Evolutionary conservation across 768 basidiomycete genomes (phyloP).

Genomic region (Rhodosporidiobolus odoratus): DNA sequence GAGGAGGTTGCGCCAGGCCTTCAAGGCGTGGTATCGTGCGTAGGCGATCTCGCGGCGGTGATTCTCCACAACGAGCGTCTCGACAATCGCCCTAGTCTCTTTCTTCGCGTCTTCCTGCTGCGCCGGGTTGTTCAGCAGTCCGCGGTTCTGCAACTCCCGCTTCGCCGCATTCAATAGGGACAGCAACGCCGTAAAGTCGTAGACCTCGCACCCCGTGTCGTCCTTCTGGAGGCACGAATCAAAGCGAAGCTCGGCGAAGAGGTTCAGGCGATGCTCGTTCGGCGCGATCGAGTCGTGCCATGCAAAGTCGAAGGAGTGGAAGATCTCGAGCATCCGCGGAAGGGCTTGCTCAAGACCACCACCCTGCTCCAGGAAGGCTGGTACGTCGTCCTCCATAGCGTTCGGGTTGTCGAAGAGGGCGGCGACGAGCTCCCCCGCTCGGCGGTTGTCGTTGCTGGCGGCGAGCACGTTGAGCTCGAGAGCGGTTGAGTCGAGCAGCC

Average conservation of each 20-base stretch:
- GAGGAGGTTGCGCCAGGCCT: slow-evolving; percentile 76
- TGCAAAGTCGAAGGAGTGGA: slow-evolving; percentile 78
- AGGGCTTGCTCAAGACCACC: slow-evolving; percentile 58
- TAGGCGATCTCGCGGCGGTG: slow-evolving; percentile 73
- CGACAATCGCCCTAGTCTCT: slow-evolving; percentile 71
- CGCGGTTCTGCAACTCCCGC: slow-evolving; percentile 62
- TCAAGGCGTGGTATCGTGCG: slow-evolving; percentile 65
- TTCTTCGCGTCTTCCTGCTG: slow-evolving; percentile 62
- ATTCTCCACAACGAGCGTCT: slow-evolving; percentile 81
- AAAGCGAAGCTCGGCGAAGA: slow-evolving; percentile 61
- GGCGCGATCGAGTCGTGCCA: slow-evolving; percentile 73
- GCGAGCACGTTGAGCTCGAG: slow-evolving; percentile 83
- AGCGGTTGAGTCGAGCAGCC: slow-evolving; percentile 76
- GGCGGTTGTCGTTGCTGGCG: slow-evolving; percentile 67
- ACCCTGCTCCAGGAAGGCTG: slow-evolving; percentile 53
- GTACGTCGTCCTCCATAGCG: slow-evolving; percentile 47
- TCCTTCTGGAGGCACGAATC: slow-evolving; percentile 65
- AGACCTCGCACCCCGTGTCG: slow-evolving; percentile 69
- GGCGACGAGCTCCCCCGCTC: slow-evolving; percentile 65
- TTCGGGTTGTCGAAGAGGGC: slow-evolving; percentile 64
- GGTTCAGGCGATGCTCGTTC: slow-evolving; percentile 57
- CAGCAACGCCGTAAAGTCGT: slow-evolving; percentile 69
- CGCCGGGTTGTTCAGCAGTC: slow-evolving; percentile 54
- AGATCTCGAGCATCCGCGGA: slow-evolving; percentile 76
- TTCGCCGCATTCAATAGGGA: slow-evolving; percentile 61